Conservation (phyloP, 441 rosid species). For the Eruca vesicaria region DNA sequence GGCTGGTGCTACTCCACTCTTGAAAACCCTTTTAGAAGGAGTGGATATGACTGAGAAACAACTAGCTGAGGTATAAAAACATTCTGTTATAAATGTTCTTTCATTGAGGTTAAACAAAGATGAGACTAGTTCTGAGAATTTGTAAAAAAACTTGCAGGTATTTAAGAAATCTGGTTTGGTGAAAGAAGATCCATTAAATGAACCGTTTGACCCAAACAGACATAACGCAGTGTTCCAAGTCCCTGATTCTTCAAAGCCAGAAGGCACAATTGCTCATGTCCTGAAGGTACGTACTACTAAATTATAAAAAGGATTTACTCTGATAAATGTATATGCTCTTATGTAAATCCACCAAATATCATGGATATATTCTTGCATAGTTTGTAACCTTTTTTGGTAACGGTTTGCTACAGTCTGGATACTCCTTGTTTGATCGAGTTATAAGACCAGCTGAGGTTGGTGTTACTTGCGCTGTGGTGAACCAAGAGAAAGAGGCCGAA, state of each 20-base stretch:
- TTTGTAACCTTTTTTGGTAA: neutral
- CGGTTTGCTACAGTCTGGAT: slow-evolving; percentile 63
- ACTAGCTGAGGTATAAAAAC: slow-evolving; percentile 57
- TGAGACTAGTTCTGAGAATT: slow-evolving; percentile 12
- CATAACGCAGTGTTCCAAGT: slow-evolving; percentile 82
- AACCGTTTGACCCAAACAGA: slow-evolving; percentile 88
- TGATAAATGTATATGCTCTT: too few species aligned
- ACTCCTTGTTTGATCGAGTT: slow-evolving; percentile 67
- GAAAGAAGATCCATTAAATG: slow-evolving; percentile 71
- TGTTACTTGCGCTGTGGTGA: slow-evolving; percentile 57
- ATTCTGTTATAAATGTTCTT: neutral
- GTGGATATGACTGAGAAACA: slow-evolving; percentile 99
- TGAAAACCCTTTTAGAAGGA: slow-evolving; percentile 83
- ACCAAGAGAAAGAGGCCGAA: slow-evolving; percentile 35
- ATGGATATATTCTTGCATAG: neutral
- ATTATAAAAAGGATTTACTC: too few species aligned
- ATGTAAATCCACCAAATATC: neutral
- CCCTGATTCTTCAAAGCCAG: slow-evolving; percentile 85
- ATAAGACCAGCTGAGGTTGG: slow-evolving; percentile 95
- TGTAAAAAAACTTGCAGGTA: slow-evolving; percentile 46
- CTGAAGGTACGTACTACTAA: too few species aligned
- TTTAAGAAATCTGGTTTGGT: slow-evolving; percentile 74
- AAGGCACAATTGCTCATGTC: slow-evolving; percentile 84
- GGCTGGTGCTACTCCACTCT: slow-evolving; percentile 63
- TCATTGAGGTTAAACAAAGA: neutral